Base-by-base conservation (phyloP, 805 yeast species). In the Saturnispora hagleri region DNA sequence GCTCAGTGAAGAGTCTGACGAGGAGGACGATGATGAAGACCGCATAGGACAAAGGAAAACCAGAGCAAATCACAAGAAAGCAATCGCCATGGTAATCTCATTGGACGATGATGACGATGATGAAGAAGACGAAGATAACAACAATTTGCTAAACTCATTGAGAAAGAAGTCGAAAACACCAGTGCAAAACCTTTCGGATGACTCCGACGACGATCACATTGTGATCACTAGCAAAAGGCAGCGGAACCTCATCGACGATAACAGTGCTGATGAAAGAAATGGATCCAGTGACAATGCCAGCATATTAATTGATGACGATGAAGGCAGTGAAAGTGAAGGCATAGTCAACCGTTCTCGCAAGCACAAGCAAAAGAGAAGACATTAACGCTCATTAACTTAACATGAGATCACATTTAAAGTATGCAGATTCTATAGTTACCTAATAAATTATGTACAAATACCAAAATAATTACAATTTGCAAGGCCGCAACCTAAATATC, bases 71-170 rank as follows among this genome's bases (percentile, higher is more conserved):
- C 13, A 13, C n/a, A 12, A n/a, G 33, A 34, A 13, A 18, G 13
- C 41, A 26, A 44, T 33, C 5, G 40, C 26, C 5, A 27, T 31
- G 9, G 47, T 34, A 10, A 31, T 34, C n/a, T 8, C 42, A 20
- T 24, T 38, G 10, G 48, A 36, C 15, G 46, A 36, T 5, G 47
- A 48, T 3, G 52, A 36, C 3, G 48, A 35, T 5, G 47, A 22
- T 10, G 46, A 35, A 10, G 52, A 51, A 12, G 50, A 51, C 4
- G 47, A 33, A 1, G 52, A 51, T 9, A 48, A 51, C 9, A 34
- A 17, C 4, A 31, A 45, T 24, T 36, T 53, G 10, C 38, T 40
- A 5, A 47, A 24, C 8, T 27, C 50, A 4, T 18, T 38, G 26
- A 24, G 41, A 15, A 47, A 36, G 12, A 47, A 42, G 12, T 20